Conservation (phyloP, 495 filamentous ascomycete species). For the Podospora comata region DNA sequence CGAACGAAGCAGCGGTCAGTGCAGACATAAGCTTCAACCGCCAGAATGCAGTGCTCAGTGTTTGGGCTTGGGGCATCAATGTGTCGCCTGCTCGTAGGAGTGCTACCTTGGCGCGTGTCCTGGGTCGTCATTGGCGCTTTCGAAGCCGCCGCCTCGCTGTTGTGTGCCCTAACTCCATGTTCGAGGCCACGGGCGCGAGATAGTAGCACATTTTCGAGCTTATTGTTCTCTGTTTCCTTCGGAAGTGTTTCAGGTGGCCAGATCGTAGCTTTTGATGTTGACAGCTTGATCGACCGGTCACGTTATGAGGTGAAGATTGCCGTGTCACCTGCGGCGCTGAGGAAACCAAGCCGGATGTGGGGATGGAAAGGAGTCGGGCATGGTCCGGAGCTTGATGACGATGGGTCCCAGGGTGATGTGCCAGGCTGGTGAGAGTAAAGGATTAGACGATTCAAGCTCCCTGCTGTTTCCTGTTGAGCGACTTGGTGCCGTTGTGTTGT, state of each 20-base stretch:
- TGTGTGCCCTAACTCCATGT: background rate
- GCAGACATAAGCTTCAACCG: background rate
- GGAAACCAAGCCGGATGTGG: background rate
- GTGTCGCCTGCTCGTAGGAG: background rate
- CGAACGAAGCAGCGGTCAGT: background rate
- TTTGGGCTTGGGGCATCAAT: background rate
- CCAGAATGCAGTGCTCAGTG: background rate
- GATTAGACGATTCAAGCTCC: too few relatives aligned
- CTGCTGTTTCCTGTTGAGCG: background rate
- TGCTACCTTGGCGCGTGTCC: background rate
- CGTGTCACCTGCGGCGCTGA: background rate
- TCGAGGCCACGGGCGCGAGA: background rate
- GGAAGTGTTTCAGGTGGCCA: conserved; percentile 15
- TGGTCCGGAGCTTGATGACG: background rate
- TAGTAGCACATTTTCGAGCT: background rate
- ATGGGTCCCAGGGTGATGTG: background rate
- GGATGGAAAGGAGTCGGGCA: background rate
- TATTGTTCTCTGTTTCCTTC: background rate
- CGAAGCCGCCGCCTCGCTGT: background rate
- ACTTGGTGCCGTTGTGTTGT: conserved; percentile 2
- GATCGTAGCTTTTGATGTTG: background rate
- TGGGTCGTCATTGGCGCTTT: background rate
- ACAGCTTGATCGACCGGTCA: background rate
- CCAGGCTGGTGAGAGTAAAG: background rate
- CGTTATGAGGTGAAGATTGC: background rate